A percentile compares a stretch with the other conserved stretches of the same genome.
These are phyloP conservation scores for Vitis hybrid DNA, from an alignment of 177 flowering plant genomes.

Conservation along the genomic window DNA sequence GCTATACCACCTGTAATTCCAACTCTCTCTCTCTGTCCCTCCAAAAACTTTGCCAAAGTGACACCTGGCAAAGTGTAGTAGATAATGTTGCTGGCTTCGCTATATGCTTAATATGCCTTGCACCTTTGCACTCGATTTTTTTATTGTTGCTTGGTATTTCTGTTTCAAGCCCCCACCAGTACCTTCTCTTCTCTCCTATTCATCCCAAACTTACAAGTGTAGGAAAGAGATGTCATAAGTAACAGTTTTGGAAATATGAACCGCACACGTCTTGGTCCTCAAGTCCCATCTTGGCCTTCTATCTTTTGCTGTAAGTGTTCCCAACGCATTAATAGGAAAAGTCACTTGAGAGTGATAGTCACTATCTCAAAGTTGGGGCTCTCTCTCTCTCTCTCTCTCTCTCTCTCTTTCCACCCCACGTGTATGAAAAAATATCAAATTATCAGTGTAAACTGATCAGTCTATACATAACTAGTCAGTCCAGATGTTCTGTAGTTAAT, in stretches of 20 bases:
- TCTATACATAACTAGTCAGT: too few relatives aligned
- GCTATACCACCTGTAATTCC: constrained; percentile 5
- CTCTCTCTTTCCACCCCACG: not conserved
- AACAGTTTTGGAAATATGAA: not conserved
- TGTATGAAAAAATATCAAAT: too few relatives aligned
- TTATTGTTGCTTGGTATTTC: not conserved
- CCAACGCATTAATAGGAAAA: not conserved
- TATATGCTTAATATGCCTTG: constrained; percentile 1
- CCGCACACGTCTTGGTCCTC: constrained; percentile 2
- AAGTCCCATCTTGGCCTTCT: not conserved
- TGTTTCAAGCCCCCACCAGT: not conserved
- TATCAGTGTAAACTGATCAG: not conserved
- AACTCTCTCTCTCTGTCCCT: not conserved
- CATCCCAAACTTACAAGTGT: constrained; percentile 6
- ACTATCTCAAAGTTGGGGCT: not conserved
- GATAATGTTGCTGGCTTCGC: constrained; percentile 13
- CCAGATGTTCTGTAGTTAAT: too few relatives aligned
- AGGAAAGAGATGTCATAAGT: not conserved
- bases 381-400: not conserved
- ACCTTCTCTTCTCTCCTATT: not conserved
- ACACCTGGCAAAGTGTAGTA: constrained; percentile 18
- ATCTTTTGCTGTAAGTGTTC: constrained; percentile 1
- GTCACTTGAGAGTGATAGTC: not conserved
- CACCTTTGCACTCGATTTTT: constrained; percentile 12
- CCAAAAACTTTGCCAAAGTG: not conserved